These are phyloP conservation scores for Glaciozyma martinii DNA, from an alignment of 768 basidiomycete genomes.

Conservation along the genomic window DNA sequence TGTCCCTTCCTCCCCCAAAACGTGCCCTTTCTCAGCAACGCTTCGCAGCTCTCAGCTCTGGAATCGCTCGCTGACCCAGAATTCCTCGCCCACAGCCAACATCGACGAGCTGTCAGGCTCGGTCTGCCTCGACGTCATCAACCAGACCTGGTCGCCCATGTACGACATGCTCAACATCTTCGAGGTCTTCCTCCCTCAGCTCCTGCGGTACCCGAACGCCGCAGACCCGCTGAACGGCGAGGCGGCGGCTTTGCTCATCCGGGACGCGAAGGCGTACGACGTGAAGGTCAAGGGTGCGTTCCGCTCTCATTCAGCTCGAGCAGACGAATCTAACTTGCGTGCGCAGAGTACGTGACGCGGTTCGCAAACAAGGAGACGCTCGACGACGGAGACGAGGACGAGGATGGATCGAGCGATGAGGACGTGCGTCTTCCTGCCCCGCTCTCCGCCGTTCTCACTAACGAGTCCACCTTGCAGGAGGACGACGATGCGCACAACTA, in stretches of 20 bases:
- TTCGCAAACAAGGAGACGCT: constrained; percentile 86
- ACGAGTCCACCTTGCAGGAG: constrained; percentile 72
- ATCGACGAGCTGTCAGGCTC: constrained; percentile 98
- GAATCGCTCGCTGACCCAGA: not conserved
- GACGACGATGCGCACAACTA: constrained; percentile 63
- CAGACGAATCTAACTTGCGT: not conserved
- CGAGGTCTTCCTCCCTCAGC: constrained; percentile 93
- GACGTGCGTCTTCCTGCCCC: constrained; percentile 34
- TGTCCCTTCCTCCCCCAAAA: not conserved
- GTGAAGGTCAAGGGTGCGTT: constrained; percentile 76
- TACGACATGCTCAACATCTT: constrained; percentile 99
- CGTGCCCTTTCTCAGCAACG: not conserved
- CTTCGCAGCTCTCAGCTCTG: not conserved
- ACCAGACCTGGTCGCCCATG: constrained; percentile 99
- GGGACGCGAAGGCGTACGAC: constrained; percentile 93
- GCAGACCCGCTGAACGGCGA: constrained; percentile 97
- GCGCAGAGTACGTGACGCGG: constrained; percentile 81
- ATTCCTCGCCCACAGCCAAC: constrained; percentile 48
- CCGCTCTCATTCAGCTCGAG: not conserved
- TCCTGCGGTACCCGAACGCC: constrained; percentile 94
- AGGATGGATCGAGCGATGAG: constrained; percentile 53
- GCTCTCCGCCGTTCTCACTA: not conserved
- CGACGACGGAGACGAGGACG: constrained; percentile 59
- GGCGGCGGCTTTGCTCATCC: constrained; percentile 92
- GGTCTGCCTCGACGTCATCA: constrained; percentile 96